Evolutionary conservation across 1,139 yeast genomes (phyloP).

Genomic region (Diutina rugosa): DNA sequence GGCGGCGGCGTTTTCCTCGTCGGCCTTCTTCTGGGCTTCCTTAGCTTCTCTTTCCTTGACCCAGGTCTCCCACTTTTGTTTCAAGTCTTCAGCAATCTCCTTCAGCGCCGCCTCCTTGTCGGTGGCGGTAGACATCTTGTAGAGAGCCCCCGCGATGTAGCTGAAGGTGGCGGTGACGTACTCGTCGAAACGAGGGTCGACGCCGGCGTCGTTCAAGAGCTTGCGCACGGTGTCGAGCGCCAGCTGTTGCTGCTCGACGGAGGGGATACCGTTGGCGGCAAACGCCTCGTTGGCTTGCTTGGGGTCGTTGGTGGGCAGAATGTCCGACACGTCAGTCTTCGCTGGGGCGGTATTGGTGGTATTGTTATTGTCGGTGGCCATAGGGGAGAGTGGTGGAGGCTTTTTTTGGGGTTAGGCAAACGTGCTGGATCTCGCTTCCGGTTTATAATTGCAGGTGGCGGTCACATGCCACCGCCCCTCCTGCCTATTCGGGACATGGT

Average conservation of each 20-base stretch:
- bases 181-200: conserved; percentile 15
- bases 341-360: neutral
- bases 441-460: neutral
- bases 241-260: conserved; percentile 10
- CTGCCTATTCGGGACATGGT: neutral
- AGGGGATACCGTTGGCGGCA: conserved; percentile 5
- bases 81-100: conserved; percentile 27
- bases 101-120: conserved; percentile 23
- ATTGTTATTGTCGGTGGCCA: neutral
- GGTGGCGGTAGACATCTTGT: conserved; percentile 18
- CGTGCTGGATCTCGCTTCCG: neutral
- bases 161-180: conserved; percentile 17
- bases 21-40: neutral
- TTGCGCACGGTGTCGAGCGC: conserved; percentile 9
- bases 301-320: neutral
- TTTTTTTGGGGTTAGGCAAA: neutral
- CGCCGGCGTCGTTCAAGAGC: conserved; percentile 18
- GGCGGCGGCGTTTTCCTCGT: neutral
- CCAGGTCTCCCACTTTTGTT: conserved; percentile 19
- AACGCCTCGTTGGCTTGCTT: neutral
- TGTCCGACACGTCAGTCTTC: neutral
- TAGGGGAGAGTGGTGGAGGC: neutral
- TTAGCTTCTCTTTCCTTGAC: conserved; percentile 6
- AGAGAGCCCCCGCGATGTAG: conserved; percentile 16
- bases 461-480: neutral